Evolutionary conservation across 306 rosid genomes (phyloP).

Genomic region (Hylodesmum podocarpum): DNA sequence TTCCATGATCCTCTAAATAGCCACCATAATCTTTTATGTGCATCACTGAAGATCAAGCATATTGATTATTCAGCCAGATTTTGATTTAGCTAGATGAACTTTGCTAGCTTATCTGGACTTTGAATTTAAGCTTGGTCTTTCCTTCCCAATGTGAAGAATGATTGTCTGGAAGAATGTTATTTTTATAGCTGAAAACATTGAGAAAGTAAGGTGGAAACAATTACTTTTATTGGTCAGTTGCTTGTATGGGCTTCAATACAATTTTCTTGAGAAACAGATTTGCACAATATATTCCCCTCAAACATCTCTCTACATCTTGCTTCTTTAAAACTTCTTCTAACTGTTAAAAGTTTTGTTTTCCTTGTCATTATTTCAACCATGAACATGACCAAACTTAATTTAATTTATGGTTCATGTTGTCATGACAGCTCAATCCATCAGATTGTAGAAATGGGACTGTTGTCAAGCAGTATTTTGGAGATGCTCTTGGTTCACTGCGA

Average conservation of each 20-base stretch:
- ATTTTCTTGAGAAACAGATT: slow-evolving; percentile 19
- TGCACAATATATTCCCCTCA: slow-evolving; percentile 7
- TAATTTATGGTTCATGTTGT: slow-evolving; percentile 24
- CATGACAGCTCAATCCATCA: slow-evolving; percentile 78
- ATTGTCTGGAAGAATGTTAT: background rate
- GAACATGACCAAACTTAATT: background rate
- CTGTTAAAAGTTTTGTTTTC: background rate
- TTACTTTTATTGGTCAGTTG: slow-evolving; percentile 12
- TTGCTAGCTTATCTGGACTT: background rate
- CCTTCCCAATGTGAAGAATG: slow-evolving; percentile 3
- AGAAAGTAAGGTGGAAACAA: background rate
- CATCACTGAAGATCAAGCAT: slow-evolving; percentile 10
- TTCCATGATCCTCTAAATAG: slow-evolving; percentile 12
- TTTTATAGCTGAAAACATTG: slow-evolving; percentile 1
- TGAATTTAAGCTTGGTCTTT: slow-evolving; percentile 8
- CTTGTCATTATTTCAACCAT: background rate
- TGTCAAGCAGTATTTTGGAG: slow-evolving; percentile 77
- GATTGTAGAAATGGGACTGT: slow-evolving; percentile 69
- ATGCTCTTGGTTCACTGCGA: slow-evolving; percentile 62
- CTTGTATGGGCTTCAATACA: background rate
- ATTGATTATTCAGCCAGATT: slow-evolving; percentile 2
- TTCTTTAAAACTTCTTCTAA: background rate
- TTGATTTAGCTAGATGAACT: slow-evolving; percentile 9
- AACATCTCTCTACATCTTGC: slow-evolving; percentile 7
- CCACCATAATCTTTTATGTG: slow-evolving; percentile 8